A percentile compares a stretch with the other conserved stretches of the same genome.
Evolutionary conservation across 139 green algal species (phyloP).

Genomic region (Nannochloris sp.): DNA sequence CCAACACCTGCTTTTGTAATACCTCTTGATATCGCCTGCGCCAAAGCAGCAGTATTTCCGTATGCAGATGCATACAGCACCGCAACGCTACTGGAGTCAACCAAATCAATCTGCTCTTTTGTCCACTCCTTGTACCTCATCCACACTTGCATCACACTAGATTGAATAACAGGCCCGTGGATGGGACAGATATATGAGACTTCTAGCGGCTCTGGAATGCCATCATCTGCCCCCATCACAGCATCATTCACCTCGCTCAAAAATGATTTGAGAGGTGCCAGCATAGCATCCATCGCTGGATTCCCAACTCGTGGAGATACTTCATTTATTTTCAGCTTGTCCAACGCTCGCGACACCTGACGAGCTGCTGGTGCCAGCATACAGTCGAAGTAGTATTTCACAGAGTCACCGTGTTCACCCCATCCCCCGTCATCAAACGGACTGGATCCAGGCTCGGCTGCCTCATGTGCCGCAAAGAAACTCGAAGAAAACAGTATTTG

Average conservation of each 20-base stretch:
- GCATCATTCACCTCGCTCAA: constrained; percentile 6
- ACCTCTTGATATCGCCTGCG: constrained; percentile 75
- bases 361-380: constrained; percentile 79
- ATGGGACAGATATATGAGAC: constrained; percentile 49
- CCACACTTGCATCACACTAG: constrained; percentile 50
- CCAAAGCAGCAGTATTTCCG: constrained; percentile 88
- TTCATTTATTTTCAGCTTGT: constrained; percentile 62
- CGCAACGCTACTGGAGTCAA: constrained; percentile 32
- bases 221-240: constrained; percentile 20
- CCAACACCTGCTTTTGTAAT: constrained; percentile 79
- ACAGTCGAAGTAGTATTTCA: constrained; percentile 90
- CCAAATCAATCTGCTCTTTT: constrained; percentile 27
- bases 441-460: constrained; percentile 20
- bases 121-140: constrained; percentile 40
- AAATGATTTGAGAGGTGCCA: constrained; percentile 9
- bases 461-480: constrained; percentile 78
- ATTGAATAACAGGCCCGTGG: constrained; percentile 74
- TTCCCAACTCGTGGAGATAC: not conserved
- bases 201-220: constrained; percentile 9
- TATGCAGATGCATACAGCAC: constrained; percentile 93
- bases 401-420: constrained; percentile 68
- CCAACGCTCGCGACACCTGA: constrained; percentile 52
- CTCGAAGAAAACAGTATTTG: constrained; percentile 70
- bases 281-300: not conserved
- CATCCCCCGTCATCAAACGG: constrained; percentile 58